A percentile compares a stretch with the other conserved stretches of the same genome.
Evolutionary conservation across 2,329 filamentous ascomycete species (phyloP).

Genomic region (Aureobasidium sp.): DNA sequence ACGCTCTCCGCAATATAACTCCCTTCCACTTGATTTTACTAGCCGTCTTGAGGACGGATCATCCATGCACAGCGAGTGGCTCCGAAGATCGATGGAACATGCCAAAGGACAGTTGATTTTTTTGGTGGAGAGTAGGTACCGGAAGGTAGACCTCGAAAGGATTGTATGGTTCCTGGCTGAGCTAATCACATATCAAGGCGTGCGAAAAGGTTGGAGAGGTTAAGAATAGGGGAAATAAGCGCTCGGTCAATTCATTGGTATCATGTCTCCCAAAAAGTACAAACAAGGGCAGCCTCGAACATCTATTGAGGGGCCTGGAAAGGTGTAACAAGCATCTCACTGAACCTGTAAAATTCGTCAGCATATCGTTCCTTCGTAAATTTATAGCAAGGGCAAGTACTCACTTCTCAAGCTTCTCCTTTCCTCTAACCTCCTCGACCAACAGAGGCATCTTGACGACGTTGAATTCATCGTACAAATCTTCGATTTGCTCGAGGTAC

Average conservation of each 20-base stretch:
- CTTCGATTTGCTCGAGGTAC: constrained; percentile 96
- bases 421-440: constrained; percentile 90
- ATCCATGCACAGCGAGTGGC: too few species aligned
- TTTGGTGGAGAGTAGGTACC: too few species aligned
- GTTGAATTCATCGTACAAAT: constrained; percentile 98
- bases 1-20: too few species aligned
- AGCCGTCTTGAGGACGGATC: too few species aligned
- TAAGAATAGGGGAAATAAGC: neutral
- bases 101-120: too few species aligned
- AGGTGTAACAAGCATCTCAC: constrained; percentile 70
- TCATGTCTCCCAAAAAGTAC: constrained; percentile 9
- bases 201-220: neutral
- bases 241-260: constrained; percentile 11
- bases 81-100: too few species aligned
- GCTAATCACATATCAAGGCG: neutral
- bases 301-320: constrained; percentile 53
- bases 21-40: too few species aligned
- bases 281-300: neutral
- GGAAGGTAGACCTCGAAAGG: too few species aligned
- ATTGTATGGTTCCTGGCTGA: too few species aligned
- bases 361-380: neutral
- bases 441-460: constrained; percentile 96
- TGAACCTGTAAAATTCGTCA: constrained; percentile 46
- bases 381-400: constrained; percentile 16
- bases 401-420: constrained; percentile 76